Conservation (phyloP, 805 yeast genomes). For the Lipomyces sp. region DNA sequence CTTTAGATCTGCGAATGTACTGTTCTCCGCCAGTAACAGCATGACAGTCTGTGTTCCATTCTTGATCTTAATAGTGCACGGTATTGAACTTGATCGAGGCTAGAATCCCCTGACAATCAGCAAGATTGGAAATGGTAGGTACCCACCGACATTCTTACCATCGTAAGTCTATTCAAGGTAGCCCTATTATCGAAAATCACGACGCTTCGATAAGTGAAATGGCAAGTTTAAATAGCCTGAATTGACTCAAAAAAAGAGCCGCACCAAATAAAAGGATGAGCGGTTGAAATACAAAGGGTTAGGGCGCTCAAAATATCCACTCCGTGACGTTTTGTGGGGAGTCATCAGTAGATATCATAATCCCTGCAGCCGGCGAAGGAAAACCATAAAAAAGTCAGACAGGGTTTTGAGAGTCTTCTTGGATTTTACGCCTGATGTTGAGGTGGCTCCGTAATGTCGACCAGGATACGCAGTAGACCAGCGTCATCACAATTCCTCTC, state of each 20-base stretch:
- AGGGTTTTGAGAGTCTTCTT: not conserved
- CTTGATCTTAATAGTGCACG: slow-evolving; percentile 29
- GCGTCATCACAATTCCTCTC: slow-evolving; percentile 17
- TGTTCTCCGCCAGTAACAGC: slow-evolving; percentile 16
- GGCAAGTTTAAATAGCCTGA: not conserved
- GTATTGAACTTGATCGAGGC: slow-evolving; percentile 4
- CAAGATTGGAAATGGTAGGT: not conserved
- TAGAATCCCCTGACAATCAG: not conserved
- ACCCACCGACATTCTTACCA: not conserved
- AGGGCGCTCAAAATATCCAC: too few relatives aligned
- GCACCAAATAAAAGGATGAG: too few relatives aligned
- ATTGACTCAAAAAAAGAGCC: too few relatives aligned
- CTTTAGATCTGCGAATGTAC: slow-evolving; percentile 14
- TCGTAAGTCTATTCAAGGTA: not conserved
- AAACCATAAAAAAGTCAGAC: not conserved
- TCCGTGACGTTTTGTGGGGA: too few relatives aligned
- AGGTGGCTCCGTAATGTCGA: slow-evolving; percentile 16
- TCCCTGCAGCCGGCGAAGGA: not conserved
- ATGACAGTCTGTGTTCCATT: slow-evolving; percentile 26
- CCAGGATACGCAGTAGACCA: slow-evolving; percentile 30
- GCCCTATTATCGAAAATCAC: not conserved
- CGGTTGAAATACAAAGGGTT: too few relatives aligned
- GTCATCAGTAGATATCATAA: too few relatives aligned
- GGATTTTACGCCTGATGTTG: not conserved
- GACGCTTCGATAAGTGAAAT: not conserved